A percentile compares a stretch with the other conserved stretches of the same genome.
Evolutionary conservation across 2,329 filamentous ascomycete genomes (phyloP).

Genomic region (Aschersonia sp.): DNA sequence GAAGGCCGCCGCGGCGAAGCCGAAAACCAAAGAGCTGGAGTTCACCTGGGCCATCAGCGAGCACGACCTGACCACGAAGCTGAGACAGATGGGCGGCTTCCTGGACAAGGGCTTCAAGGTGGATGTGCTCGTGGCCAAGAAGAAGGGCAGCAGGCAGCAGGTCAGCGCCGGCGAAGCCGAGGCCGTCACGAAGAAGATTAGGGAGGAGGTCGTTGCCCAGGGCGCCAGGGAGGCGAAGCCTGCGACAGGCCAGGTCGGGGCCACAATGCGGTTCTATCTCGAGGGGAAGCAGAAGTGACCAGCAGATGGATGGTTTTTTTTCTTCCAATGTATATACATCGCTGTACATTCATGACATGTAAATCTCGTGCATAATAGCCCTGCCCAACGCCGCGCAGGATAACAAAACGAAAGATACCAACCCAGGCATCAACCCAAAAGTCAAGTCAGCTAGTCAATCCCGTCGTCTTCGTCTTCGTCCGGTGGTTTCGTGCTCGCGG

Average conservation of each 20-base stretch:
- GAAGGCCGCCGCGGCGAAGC: conserved; percentile 23
- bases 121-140: conserved; percentile 52
- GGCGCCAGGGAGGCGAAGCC: conserved; percentile 28
- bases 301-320: neutral
- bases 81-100: conserved; percentile 54
- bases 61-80: conserved; percentile 59
- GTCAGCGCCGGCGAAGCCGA: conserved; percentile 46
- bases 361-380: no score
- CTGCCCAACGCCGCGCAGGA: no score
- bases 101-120: conserved; percentile 61
- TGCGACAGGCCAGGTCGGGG: conserved; percentile 28
- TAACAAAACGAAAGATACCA: no score
- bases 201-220: conserved; percentile 16
- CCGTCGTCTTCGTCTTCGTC: conserved; percentile 3
- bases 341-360: no score
- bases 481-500: neutral
- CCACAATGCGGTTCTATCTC: conserved; percentile 26
- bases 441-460: neutral
- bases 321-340: no score
- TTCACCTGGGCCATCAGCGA: conserved; percentile 74
- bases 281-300: conserved; percentile 16
- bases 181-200: conserved; percentile 32
- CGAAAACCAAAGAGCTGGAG: conserved; percentile 62
- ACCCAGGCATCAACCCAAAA: no score
- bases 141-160: conserved; percentile 42